Evolutionary conservation across 225 moss, liverwort and hornwort genomes (phyloP).

Genomic region (Thuidium tamariscinum): DNA sequence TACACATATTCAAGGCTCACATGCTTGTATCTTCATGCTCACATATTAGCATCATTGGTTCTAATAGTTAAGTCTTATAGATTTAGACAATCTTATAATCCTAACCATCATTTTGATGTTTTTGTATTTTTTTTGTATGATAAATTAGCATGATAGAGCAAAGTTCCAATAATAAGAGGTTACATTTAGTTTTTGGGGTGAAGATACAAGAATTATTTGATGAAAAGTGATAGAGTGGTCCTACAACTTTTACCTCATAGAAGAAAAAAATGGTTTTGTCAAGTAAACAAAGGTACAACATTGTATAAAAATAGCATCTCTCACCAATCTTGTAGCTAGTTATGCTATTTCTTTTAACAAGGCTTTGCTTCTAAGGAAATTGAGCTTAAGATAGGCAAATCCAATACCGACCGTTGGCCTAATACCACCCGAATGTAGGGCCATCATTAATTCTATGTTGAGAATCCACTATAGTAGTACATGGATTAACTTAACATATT

Average conservation of each 20-base stretch:
- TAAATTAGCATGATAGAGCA: not conserved
- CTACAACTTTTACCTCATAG: no score
- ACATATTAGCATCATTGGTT: no score
- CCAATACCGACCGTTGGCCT: no score
- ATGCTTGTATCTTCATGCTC: no score
- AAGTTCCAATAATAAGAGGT: not conserved
- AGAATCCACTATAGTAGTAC: no score
- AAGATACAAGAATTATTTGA: not conserved
- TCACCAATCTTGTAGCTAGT: not conserved
- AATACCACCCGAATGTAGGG: no score
- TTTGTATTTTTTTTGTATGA: not conserved
- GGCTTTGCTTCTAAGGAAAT: no score
- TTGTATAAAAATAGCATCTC: not conserved
- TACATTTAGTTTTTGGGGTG: not conserved
- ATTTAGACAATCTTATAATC: not conserved
- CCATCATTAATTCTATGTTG: no score
- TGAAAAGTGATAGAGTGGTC: accelerated
- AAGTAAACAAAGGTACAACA: not conserved
- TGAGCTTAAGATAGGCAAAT: no score
- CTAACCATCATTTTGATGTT: not conserved
- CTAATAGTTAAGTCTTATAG: no score
- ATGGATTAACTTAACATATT: no score
- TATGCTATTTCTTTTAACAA: not conserved
- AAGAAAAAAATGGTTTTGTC: not conserved
- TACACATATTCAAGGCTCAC: no score